Evolutionary conservation across 31 red algal species (phyloP), one percentile per base, ranked within the genome.

Genomic region (Porphyra umbilicalis): DNA sequence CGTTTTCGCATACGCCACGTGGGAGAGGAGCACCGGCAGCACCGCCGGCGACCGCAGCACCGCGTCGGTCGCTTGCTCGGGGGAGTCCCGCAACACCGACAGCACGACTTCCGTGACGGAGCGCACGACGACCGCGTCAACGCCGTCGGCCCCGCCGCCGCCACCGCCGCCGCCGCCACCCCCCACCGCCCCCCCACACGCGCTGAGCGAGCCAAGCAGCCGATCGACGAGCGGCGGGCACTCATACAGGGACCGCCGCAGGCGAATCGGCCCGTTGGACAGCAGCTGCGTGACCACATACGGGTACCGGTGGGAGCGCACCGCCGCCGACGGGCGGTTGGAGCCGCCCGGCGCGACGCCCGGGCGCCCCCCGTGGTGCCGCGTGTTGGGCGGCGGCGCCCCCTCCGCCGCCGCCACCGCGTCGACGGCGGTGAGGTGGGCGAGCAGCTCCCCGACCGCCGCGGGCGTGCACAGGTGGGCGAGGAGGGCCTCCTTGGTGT

Each of bases 61-160:
- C 31, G 91, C 91, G 39, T 84, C 71, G 10, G 89, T 87, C 32
- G 91, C 89, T 76, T 94, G 87, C 35, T 90, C 91, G 4, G 91
- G 91, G 8, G 87, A 90, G 86, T 94, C 91, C 32, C 87, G 86
- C 35, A 94, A 77, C 20, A 94, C 87, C 39, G 83, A 89, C 20
- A 89, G 84, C 76, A 94, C 68, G 11, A 94, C 91, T 35, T 88
- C 83, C 77, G 87, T 89, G 31, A 94, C 91, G 36, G 87, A 94
- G 6, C 91, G 86, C 34, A 94, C 91, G 15, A 94, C 84, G 79
- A 94, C 83, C 32, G 91, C 80, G 79, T 94, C 91, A 33, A 80
- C 83, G 25, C 87, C 87, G 9, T 75, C 38, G 79, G 87, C 83
- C 35, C 86, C 84, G 33, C 87, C 87, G 57, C 57, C 57, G 6